phyloP scores from a whole-genome alignment of 2,329 filamentous ascomycete species.

The Colletotrichum spaethianum region DNA sequence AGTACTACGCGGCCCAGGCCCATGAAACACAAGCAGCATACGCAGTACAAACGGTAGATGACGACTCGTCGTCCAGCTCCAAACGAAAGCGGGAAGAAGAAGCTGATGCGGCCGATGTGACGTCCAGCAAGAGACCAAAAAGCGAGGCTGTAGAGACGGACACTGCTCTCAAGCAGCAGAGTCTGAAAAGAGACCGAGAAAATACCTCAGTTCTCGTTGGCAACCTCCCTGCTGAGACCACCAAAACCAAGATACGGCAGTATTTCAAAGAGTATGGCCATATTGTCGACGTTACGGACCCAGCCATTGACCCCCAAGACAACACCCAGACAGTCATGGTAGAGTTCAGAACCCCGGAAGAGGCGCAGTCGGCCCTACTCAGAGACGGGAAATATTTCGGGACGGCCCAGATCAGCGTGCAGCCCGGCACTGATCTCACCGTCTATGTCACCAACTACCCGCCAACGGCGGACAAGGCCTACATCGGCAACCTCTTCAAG shows the following conservation, averaged over 20 bases:
- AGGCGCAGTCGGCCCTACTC: conserved; percentile 85
- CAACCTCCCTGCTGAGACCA: conserved; percentile 79
- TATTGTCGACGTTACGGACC: conserved; percentile 82
- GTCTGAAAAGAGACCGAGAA: conserved; percentile 86
- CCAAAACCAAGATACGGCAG: conserved; percentile 82
- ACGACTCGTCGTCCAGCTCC: conserved; percentile 56
- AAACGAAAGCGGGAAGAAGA: conserved; percentile 84
- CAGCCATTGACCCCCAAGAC: conserved; percentile 60
- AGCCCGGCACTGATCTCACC: conserved; percentile 82
- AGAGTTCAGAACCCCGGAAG: conserved; percentile 86
- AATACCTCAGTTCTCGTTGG: conserved; percentile 88
- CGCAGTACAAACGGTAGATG: conserved; percentile 45
- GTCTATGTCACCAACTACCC: conserved; percentile 95
- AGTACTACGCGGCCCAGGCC: conserved; percentile 61
- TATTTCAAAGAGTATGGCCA: conserved; percentile 94
- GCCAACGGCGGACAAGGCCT: conserved; percentile 78
- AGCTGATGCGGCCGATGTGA: conserved; percentile 63
- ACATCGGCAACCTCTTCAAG: conserved; percentile 77
- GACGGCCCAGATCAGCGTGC: conserved; percentile 80
- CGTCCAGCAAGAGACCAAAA: conserved; percentile 77
- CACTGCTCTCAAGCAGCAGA: conserved; percentile 50
- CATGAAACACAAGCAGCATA: conserved; percentile 51
- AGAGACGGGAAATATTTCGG: conserved; percentile 86
- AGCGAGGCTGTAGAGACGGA: conserved; percentile 55
- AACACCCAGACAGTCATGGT: conserved; percentile 78